These are phyloP conservation scores for Verruconis gallopava DNA, from an alignment of 2,329 filamentous ascomycete species.

Conservation along the genomic window DNA sequence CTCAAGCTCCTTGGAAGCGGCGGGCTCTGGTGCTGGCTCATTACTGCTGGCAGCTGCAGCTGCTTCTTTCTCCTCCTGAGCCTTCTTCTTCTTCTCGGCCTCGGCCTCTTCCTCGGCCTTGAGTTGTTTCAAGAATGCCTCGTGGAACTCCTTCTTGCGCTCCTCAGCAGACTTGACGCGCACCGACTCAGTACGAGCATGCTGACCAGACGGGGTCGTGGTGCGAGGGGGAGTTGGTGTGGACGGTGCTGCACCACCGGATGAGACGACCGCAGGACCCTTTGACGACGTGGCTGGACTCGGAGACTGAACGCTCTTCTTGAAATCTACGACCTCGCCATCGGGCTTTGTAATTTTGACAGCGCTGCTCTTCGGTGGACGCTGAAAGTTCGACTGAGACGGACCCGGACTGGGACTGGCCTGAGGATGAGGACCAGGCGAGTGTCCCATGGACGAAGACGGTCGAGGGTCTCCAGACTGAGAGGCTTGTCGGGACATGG, in stretches of 20 bases:
- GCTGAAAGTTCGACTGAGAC: constrained; percentile 49
- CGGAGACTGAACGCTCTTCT: constrained; percentile 32
- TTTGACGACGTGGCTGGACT: constrained; percentile 44
- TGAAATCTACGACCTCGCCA: constrained; percentile 61
- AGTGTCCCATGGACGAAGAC: constrained; percentile 47
- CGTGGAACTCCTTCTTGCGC: constrained; percentile 49
- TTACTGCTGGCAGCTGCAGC: constrained; percentile 13
- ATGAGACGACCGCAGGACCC: constrained; percentile 51
- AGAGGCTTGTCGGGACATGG: constrained; percentile 64
- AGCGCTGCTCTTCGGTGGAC: constrained; percentile 53
- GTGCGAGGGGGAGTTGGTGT: constrained; percentile 68
- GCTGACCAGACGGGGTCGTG: constrained; percentile 48
- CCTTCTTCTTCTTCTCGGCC: constrained; percentile 25
- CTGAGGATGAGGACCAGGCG: constrained; percentile 40
- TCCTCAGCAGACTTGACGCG: constrained; percentile 62
- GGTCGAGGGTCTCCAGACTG: constrained; percentile 40
- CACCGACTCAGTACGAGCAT: constrained; percentile 58
- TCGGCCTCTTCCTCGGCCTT: constrained; percentile 28
- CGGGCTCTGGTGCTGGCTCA: constrained; percentile 15
- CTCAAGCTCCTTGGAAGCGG: constrained; percentile 13
- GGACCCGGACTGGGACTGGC: constrained; percentile 48
- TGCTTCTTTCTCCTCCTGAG: constrained; percentile 19
- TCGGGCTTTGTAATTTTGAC: constrained; percentile 75
- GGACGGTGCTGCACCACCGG: constrained; percentile 31
- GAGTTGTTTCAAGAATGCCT: constrained; percentile 49